phyloP scores from a whole-genome alignment of 805 yeast genomes.

The Isabelozyma heimii region DNA sequence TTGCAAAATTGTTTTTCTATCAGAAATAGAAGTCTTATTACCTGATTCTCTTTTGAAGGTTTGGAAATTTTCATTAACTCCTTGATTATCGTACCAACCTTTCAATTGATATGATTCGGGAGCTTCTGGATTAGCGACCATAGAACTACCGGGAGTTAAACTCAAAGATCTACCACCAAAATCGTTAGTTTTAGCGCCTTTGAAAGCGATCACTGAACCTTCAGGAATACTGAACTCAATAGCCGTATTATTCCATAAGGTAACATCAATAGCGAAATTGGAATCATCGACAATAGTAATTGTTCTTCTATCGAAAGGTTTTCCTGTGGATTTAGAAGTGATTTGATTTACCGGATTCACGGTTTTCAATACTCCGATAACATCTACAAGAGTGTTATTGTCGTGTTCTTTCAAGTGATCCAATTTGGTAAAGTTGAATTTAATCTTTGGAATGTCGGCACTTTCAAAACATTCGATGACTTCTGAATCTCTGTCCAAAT shows the following conservation, averaged over 20 bases:
- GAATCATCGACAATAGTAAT: constrained; percentile 82
- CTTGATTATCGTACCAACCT: constrained; percentile 93
- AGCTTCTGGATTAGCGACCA: constrained; percentile 81
- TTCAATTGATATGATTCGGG: constrained; percentile 83
- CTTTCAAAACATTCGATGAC: constrained; percentile 66
- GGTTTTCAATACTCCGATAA: constrained; percentile 78
- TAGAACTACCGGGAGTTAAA: constrained; percentile 72
- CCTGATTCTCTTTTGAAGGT: constrained; percentile 54
- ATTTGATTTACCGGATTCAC: constrained; percentile 76
- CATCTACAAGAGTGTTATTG: constrained; percentile 74
- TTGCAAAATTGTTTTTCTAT: constrained; percentile 64
- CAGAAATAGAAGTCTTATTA: constrained; percentile 39
- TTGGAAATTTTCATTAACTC: constrained; percentile 60
- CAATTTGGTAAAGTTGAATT: constrained; percentile 72
- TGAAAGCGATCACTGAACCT: constrained; percentile 86
- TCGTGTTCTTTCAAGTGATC: constrained; percentile 65
- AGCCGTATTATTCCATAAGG: constrained; percentile 90
- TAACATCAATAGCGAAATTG: constrained; percentile 69
- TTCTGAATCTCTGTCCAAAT: constrained; percentile 74
- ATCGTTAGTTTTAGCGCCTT: constrained; percentile 86
- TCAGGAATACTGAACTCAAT: constrained; percentile 67
- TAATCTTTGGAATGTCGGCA: constrained; percentile 70
- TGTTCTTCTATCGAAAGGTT: constrained; percentile 90
- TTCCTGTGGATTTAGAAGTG: constrained; percentile 83
- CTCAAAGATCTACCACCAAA: constrained; percentile 85